Evolutionary conservation across 371 early-diverging fungal species (phyloP).

Genomic region (Saksenaea vasiformis): DNA sequence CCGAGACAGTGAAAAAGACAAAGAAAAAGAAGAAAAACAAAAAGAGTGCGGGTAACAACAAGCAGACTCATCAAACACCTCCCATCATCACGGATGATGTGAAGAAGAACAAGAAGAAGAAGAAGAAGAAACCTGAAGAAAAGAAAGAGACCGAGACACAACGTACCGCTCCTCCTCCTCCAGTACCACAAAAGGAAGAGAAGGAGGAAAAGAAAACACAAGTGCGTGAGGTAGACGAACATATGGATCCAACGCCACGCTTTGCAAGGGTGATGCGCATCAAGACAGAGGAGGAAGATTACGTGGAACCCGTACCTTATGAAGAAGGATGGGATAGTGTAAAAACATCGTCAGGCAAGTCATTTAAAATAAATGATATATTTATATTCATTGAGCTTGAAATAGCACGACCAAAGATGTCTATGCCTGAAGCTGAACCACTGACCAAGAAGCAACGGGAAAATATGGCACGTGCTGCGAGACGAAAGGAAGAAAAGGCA

Average conservation of each 20-base stretch:
- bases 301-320: slow-evolving; percentile 36
- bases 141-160: slow-evolving; percentile 2
- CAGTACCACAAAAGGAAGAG: background rate
- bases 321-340: slow-evolving; percentile 38
- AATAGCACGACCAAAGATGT: background rate
- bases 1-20: slow-evolving; percentile 10
- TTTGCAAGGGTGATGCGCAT: slow-evolving; percentile 50
- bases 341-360: slow-evolving; percentile 18
- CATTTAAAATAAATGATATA: background rate
- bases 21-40: slow-evolving; percentile 17
- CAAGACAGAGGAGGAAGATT: slow-evolving; percentile 31
- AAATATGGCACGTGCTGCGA: slow-evolving; percentile 44
- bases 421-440: slow-evolving; percentile 14
- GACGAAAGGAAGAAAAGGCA: slow-evolving; percentile 45
- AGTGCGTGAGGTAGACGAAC: slow-evolving; percentile 38
- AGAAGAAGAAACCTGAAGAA: slow-evolving; percentile 8
- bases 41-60: background rate
- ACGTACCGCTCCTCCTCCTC: too few species aligned
- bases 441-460: slow-evolving; percentile 60
- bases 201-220: background rate
- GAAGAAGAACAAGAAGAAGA: slow-evolving; percentile 22
- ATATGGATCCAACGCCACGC: slow-evolving; percentile 40
- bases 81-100: background rate
- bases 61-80: background rate
- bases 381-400: too few species aligned